Evolutionary conservation across 495 filamentous ascomycete genomes (phyloP).

Genomic region (Podospora pseudoanserina): DNA sequence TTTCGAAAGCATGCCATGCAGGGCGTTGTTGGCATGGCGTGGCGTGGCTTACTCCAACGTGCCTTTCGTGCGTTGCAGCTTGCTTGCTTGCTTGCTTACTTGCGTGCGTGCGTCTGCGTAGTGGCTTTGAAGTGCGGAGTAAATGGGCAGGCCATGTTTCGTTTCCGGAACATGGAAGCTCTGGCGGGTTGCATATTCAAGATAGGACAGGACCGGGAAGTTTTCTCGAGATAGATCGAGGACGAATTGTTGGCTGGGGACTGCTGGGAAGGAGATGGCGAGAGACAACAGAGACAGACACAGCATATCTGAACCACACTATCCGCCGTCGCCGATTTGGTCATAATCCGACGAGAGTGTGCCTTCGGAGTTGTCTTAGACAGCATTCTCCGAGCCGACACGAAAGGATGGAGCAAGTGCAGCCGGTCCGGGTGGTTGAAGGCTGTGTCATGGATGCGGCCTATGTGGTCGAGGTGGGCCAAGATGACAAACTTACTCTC

Average conservation of each 20-base stretch:
- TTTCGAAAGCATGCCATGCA: conserved; percentile 1
- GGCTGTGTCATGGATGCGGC: conserved; percentile 4
- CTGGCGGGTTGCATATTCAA: background rate
- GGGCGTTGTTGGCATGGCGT: conserved; percentile 3
- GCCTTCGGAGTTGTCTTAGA: conserved; percentile 5
- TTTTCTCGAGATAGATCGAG: background rate
- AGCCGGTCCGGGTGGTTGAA: conserved; percentile 2
- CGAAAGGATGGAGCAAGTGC: conserved; percentile 8
- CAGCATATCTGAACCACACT: conserved; percentile 3
- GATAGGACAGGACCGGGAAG: background rate
- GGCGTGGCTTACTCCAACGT: background rate
- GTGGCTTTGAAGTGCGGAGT: background rate
- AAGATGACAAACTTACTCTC: conserved; percentile 1
- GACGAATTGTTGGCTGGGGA: background rate
- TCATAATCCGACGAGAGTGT: background rate
- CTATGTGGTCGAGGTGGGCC: background rate
- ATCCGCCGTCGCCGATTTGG: background rate
- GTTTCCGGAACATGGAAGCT: background rate
- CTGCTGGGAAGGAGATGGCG: background rate
- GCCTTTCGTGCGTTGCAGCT: background rate
- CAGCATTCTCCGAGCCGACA: background rate
- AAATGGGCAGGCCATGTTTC: background rate
- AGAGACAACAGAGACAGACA: background rate
- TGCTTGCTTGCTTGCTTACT: background rate
- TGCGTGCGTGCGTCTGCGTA: background rate